Conservation (phyloP, 176 grass and related monocot genomes). For the Bothriochloa decipiens region DNA sequence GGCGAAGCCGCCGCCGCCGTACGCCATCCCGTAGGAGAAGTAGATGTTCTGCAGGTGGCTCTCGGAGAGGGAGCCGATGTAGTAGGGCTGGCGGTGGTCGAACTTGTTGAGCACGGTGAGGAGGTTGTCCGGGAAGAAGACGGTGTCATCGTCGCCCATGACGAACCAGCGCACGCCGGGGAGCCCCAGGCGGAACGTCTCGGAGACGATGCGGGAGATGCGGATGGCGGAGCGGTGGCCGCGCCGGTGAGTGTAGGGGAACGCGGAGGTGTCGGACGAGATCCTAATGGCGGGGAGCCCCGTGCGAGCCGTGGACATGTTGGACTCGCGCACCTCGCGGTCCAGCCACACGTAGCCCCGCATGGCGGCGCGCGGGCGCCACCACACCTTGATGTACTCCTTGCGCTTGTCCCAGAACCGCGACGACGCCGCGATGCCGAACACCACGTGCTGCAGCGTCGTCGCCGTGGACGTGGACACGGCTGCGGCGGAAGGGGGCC, state of each 20-base stretch:
- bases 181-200: conserved; percentile 84
- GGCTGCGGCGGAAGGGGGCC: not conserved
- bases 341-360: conserved; percentile 96
- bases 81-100: conserved; percentile 89
- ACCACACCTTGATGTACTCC: conserved; percentile 98
- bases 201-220: conserved; percentile 95
- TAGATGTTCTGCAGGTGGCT: conserved; percentile 92
- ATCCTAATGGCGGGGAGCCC: conserved; percentile 72
- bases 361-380: conserved; percentile 68
- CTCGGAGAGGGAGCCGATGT: conserved; percentile 94
- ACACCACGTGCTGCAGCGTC: conserved; percentile 89
- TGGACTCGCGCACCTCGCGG: conserved; percentile 73
- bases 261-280: conserved; percentile 72
- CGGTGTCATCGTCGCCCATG: conserved; percentile 98
- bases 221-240: conserved; percentile 91
- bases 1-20: conserved; percentile 88
- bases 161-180: conserved; percentile 85
- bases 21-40: conserved; percentile 97
- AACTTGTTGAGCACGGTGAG: conserved; percentile 68
- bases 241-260: conserved; percentile 85
- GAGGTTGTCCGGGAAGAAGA: conserved; percentile 93
- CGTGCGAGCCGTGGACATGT: conserved; percentile 42
- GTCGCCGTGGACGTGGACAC: conserved; percentile 41
- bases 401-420: conserved; percentile 82
- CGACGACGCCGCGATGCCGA: conserved; percentile 92